Evolutionary conservation across 345 rosid species (phyloP), one percentile per base, ranked within the genome.

Genomic region (Citrus unshiu): DNA sequence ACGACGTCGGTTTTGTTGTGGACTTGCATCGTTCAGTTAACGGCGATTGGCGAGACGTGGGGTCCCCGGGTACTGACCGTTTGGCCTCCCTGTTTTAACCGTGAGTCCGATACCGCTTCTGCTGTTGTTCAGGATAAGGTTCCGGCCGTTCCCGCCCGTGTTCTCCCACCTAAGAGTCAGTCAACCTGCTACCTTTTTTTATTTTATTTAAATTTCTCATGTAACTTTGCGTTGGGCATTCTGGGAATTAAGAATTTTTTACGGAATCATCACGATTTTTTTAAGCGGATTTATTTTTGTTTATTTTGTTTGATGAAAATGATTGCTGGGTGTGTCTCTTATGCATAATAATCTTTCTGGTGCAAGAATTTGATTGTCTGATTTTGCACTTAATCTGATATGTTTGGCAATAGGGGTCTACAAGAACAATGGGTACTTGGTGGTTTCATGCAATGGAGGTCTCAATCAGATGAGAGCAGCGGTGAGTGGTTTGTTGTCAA

Each of bases 401-500:
- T 79, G 58, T 74, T 3, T 87, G 74, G 6, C 59, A 37, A 59
- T 78, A 97, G 99, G 99, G 89, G 78, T 90, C 72, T 97, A 97
- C 87, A 89, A 88, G 82, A 94, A 94, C 93, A 97, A 94, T 81
- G 98, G 98, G 51, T 94, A 97, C 78, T 89, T 94, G 79, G 86
- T 97, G 95, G 95, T 93, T 79, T 97, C 98, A 13, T 91, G 95
- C 84, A 93, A 90, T 87, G 98, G 98, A 73, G 98, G 98, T 83
- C 98, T 93, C 71, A 93, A 93, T 85, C 98, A 93, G 85, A 93
- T 93, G 98, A 85, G 98, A 81, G 93, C 98, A 46, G 98, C 96
- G 62, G 98, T 93, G 77, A 88, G 87, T 84, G 70, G 68, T 61
- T 79, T 59, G 73, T 75, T 10, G 57, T 18, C 30, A 63, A 57